Evolutionary conservation across 345 rosid species (phyloP).

Genomic region (Salix suchowensis): DNA sequence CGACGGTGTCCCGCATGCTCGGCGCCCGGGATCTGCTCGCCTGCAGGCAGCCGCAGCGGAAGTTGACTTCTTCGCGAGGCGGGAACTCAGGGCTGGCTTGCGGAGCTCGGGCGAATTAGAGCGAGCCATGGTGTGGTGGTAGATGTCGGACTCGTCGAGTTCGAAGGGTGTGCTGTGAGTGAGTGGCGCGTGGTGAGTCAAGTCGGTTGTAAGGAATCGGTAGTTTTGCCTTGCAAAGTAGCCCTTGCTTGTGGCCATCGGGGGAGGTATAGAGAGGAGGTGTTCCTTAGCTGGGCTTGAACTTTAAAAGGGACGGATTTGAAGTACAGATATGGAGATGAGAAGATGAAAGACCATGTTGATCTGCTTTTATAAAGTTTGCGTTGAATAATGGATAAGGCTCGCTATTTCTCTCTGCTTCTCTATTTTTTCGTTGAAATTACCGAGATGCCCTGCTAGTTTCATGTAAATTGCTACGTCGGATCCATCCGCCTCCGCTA

Average conservation of each 20-base stretch:
- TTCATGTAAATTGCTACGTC: slow-evolving; percentile 3
- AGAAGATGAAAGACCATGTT: background rate
- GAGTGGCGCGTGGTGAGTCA: slow-evolving; percentile 23
- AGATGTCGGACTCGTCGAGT: slow-evolving; percentile 84
- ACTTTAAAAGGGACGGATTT: background rate
- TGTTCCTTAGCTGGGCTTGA: background rate
- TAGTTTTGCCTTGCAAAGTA: slow-evolving; percentile 55
- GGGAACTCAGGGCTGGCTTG: slow-evolving; percentile 25
- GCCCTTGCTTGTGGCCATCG: slow-evolving; percentile 73
- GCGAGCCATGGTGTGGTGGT: slow-evolving; percentile 24
- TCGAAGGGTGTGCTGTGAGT: slow-evolving; percentile 51
- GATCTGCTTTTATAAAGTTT: slow-evolving; percentile 51
- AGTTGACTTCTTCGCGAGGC: slow-evolving; percentile 30
- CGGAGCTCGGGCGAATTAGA: slow-evolving; percentile 60
- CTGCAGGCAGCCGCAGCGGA: slow-evolving; percentile 17
- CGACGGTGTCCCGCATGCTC: slow-evolving; percentile 32
- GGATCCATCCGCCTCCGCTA: background rate
- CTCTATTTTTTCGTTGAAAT: background rate
- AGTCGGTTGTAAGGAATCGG: slow-evolving; percentile 61
- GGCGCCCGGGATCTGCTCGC: background rate
- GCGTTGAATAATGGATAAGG: slow-evolving; percentile 53
- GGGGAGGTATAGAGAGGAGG: background rate
- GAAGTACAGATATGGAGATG: background rate
- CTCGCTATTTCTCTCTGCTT: slow-evolving; percentile 1
- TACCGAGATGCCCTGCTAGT: slow-evolving; percentile 22